Percentiles rank a stretch among this genome's conserved stretches.
Evolutionary conservation across 2,329 filamentous ascomycete species (phyloP).

Genomic region (Cladophialophora carrionii): DNA sequence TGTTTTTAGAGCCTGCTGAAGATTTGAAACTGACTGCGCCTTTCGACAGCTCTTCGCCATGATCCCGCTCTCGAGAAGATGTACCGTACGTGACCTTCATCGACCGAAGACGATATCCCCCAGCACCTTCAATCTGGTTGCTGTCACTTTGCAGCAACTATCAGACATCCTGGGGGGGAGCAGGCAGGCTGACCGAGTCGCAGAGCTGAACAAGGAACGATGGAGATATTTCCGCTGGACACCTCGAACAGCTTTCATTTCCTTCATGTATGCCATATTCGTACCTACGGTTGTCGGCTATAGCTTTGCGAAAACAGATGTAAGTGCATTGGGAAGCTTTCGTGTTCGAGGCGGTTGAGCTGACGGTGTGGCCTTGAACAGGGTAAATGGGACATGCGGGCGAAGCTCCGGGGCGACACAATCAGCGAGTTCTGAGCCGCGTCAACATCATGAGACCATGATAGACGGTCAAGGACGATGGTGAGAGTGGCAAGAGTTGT

Average conservation of each 20-base stretch:
- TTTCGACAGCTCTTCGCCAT: conserved; percentile 47
- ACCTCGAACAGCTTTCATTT: conserved; percentile 75
- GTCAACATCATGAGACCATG: background rate
- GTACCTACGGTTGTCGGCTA: conserved; percentile 73
- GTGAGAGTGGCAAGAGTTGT: conserved; percentile 15
- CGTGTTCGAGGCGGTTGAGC: background rate
- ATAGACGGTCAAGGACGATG: background rate
- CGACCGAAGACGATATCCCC: conserved; percentile 1
- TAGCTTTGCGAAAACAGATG: conserved; percentile 79
- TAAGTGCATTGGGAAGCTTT: conserved; percentile 58
- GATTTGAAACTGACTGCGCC: conserved; percentile 14
- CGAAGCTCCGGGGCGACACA: conserved; percentile 86
- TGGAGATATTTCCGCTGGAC: conserved; percentile 98
- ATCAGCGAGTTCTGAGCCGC: conserved; percentile 70
- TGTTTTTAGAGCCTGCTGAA: conserved; percentile 53
- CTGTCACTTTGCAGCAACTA: no score
- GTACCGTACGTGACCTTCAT: conserved; percentile 49
- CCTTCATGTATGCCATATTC: conserved; percentile 73
- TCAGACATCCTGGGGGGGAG: background rate
- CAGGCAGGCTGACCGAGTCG: background rate
- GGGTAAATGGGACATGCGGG: conserved; percentile 85
- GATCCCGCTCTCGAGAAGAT: conserved; percentile 55
- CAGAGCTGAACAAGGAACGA: conserved; percentile 70
- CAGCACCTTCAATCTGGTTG: background rate
- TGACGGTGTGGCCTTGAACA: conserved; percentile 48